A percentile compares a stretch with the other conserved stretches of the same genome.
Evolutionary conservation across 306 rosid species (phyloP).

Genomic region (Prunus kanzakura): DNA sequence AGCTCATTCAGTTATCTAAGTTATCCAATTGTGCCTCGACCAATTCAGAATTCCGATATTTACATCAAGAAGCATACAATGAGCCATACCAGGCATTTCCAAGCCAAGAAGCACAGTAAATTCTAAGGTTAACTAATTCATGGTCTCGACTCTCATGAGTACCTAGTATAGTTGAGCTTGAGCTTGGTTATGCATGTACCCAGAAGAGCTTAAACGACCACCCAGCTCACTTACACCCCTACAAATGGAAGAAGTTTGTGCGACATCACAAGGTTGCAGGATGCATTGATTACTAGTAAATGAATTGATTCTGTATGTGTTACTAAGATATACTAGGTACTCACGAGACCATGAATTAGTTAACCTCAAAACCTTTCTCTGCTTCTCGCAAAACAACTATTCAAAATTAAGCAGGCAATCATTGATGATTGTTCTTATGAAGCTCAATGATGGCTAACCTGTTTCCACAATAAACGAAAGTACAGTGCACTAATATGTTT

Average conservation of each 20-base stretch:
- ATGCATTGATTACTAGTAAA: no score
- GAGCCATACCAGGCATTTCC: neutral
- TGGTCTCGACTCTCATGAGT: neutral
- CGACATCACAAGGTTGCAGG: no score
- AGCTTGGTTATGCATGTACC: neutral
- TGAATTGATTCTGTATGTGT: neutral
- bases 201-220: neutral
- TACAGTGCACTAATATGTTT: neutral
- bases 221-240: no score
- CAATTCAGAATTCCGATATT: neutral
- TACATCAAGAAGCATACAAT: neutral
- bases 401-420: neutral
- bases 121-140: neutral
- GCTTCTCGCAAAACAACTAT: neutral
- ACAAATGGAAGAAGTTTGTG: neutral
- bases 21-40: neutral
- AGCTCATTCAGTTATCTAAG: neutral
- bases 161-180: neutral
- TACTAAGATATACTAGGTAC: neutral
- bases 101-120: neutral
- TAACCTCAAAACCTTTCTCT: neutral
- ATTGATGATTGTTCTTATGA: neutral
- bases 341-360: neutral
- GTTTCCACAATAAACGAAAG: neutral
- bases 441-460: neutral